These are phyloP conservation scores for Verbascum thapsus DNA, from an alignment of 257 asterid genomes.

Conservation along the genomic window DNA sequence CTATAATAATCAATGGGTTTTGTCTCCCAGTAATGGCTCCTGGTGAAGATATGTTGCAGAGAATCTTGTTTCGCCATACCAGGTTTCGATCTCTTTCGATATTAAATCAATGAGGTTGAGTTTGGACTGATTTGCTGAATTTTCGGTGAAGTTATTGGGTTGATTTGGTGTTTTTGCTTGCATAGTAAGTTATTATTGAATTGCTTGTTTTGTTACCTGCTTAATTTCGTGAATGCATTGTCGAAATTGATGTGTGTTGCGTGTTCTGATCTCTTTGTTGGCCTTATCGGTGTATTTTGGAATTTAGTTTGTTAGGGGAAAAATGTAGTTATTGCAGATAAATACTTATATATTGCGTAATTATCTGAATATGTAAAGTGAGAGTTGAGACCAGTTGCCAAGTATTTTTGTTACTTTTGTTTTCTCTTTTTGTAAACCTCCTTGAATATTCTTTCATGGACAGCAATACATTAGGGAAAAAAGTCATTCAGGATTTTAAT, in stretches of 20 bases:
- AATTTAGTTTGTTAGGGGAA: slow-evolving; percentile 30
- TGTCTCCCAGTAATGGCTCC: slow-evolving; percentile 16
- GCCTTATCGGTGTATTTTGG: slow-evolving; percentile 25
- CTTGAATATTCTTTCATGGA: slow-evolving; percentile 27
- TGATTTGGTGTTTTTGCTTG: slow-evolving; percentile 25
- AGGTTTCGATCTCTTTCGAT: slow-evolving; percentile 24
- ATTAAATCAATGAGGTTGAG: not conserved
- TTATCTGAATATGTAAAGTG: slow-evolving; percentile 20
- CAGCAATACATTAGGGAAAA: not conserved
- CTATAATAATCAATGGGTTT: slow-evolving; percentile 6
- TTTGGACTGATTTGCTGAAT: slow-evolving; percentile 9
- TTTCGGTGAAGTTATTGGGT: slow-evolving; percentile 4
- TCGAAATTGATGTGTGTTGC: slow-evolving; percentile 28
- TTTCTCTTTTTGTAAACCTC: slow-evolving; percentile 10
- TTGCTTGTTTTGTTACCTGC: slow-evolving; percentile 21
- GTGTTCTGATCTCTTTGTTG: slow-evolving; percentile 29
- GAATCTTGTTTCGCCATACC: slow-evolving; percentile 4
- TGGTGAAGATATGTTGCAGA: slow-evolving; percentile 11
- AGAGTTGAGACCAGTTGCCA: slow-evolving; percentile 26
- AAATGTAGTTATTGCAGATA: slow-evolving; percentile 27
- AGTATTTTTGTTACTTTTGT: slow-evolving; percentile 15
- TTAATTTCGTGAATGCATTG: slow-evolving; percentile 4
- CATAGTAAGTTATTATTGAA: slow-evolving; percentile 27
- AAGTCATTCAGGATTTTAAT: not conserved
- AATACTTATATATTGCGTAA: not conserved